Conservation (phyloP, 1,284 basidiomycete genomes). For the Laetiporus sulphureus region DNA sequence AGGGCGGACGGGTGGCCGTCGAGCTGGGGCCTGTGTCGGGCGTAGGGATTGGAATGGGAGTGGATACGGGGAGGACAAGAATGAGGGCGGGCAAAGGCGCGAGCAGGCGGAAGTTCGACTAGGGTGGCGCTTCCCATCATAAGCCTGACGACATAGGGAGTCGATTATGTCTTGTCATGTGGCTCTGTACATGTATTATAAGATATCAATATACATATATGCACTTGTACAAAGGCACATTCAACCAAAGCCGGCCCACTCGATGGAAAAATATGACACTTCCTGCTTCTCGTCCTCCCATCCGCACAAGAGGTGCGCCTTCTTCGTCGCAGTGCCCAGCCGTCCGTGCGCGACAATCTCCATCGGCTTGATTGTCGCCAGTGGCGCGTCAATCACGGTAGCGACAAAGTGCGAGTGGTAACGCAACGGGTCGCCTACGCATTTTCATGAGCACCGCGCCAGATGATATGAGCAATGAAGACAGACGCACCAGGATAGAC, state of each 20-base stretch:
- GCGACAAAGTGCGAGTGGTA: constrained; percentile 97
- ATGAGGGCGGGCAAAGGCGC: constrained; percentile 2
- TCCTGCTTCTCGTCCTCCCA: constrained; percentile 70
- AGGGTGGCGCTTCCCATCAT: not conserved
- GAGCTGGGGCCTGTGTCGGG: constrained; percentile 18
- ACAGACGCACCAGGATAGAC: constrained; percentile 82
- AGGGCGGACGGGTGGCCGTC: constrained; percentile 37
- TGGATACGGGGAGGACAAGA: constrained; percentile 11
- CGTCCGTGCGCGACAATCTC: constrained; percentile 94
- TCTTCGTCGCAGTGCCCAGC: constrained; percentile 96
- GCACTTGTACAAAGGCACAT: not conserved
- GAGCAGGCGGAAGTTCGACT: constrained; percentile 21
- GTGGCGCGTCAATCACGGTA: constrained; percentile 66
- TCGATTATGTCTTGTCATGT: not conserved
- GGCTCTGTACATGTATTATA: constrained; percentile 1
- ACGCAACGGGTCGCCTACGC: constrained; percentile 86
- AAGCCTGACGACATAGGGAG: too few species aligned
- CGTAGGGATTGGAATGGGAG: not conserved
- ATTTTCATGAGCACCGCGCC: not conserved
- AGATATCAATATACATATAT: not conserved
- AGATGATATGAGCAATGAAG: not conserved
- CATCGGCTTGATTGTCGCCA: constrained; percentile 67
- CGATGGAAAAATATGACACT: constrained; percentile 77
- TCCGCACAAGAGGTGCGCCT: constrained; percentile 87
- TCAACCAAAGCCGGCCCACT: constrained; percentile 90